Evolutionary conservation across 1,284 basidiomycete species (phyloP), one percentile per base, ranked within the genome.

Genomic region (Boletus hoseneyae): DNA sequence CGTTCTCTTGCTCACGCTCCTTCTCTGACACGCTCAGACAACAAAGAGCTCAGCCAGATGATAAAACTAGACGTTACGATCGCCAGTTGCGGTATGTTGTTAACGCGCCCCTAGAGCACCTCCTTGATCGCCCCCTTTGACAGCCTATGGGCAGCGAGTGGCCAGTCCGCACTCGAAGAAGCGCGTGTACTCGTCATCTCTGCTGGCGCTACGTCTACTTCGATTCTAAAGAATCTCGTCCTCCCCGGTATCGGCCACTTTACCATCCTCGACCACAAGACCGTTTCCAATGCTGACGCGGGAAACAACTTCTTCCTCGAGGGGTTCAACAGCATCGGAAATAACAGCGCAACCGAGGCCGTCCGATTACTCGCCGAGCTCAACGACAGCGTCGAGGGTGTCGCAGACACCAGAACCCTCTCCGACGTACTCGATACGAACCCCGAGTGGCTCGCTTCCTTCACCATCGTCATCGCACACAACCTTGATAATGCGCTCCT

Each of bases 261-360:
- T 66, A 92, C 93, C 38, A 79, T 99, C 66, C 77, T 96, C 50
- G 93, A 96, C 58, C 69, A 79, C 39, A 67, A 71, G 1, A 60
- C 67, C 25, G 86, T 87, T 15, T 75, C 82, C 1, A 76, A 82
- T 4, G 80, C 85, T 44, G 95, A 99, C 62, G 83, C 93, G 0
- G 93, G 93, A 0, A 91, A 93, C 74, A 98, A 98, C 75, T 98
- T 98, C 75, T 99, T 99, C 73, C 76, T 99, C 21, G 82, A 91
- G 46, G 84, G 82, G 0, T 75, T 77, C 0, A 73, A 80, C 21
- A 90, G 87, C 57, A 76, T 97, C 47, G 93, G 91, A 9, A 87
- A 85, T 65, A 76, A 77, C 45, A 84, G 92, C 40, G 93, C 94
- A 0, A 67, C 80, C 49, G 91, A 97, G 66, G 85, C 86, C 4